These are phyloP conservation scores for Coemansia asiatica DNA, from an alignment of 192 early-diverging fungal genomes.

Conservation along the genomic window DNA sequence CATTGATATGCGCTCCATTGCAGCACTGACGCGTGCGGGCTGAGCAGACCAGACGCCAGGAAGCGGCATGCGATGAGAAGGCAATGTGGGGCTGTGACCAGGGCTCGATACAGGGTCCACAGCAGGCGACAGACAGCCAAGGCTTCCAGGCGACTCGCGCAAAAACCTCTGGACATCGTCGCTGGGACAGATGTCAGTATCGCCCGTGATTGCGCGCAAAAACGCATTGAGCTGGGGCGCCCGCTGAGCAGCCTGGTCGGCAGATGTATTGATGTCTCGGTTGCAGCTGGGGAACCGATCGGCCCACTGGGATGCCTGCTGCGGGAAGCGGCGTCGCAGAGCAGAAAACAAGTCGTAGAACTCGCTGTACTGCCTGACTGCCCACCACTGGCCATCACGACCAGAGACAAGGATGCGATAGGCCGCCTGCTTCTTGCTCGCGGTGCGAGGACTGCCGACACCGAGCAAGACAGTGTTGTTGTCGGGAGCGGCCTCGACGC, in stretches of 20 bases:
- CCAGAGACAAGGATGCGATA: conserved; percentile 54
- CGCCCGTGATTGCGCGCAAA: conserved; percentile 39
- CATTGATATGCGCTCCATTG: conserved; percentile 51
- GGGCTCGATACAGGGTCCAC: conserved; percentile 6
- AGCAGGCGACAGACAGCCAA: conserved; percentile 10
- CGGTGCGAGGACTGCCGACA: conserved; percentile 19
- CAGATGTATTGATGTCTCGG: conserved; percentile 31
- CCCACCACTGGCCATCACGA: conserved; percentile 50
- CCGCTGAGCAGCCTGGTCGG: conserved; percentile 43
- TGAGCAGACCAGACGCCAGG: conserved; percentile 16
- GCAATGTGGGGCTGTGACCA: conserved; percentile 3
- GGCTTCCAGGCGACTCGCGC: conserved; percentile 31
- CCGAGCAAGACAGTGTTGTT: not conserved
- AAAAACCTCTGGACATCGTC: conserved; percentile 50
- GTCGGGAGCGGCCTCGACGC: conserved; percentile 32
- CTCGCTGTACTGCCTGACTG: conserved; percentile 45
- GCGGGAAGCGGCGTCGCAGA: conserved; percentile 32
- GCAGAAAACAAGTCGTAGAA: conserved; percentile 41
- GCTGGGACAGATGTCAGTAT: conserved; percentile 39
- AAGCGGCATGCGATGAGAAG: conserved; percentile 28
- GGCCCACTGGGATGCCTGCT: conserved; percentile 25
- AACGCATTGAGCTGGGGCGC: conserved; percentile 48
- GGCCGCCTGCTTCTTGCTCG: conserved; percentile 31
- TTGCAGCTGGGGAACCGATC: conserved; percentile 48
- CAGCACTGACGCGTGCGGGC: conserved; percentile 1